These are phyloP conservation scores for Annona squamosa DNA, from an alignment of 164 flowering plant species.

Conservation along the genomic window DNA sequence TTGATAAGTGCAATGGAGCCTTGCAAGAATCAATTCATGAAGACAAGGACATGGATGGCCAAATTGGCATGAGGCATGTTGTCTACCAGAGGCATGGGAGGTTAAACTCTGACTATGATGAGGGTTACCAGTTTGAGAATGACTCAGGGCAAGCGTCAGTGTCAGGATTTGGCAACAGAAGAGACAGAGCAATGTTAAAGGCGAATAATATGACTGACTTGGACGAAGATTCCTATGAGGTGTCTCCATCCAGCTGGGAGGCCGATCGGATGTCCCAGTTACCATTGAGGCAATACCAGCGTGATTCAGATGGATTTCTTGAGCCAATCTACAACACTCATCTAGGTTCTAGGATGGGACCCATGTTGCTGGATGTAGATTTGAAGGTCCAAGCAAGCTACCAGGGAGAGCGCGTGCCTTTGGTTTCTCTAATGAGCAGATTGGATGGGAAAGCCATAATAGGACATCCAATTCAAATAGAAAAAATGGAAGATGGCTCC, in stretches of 20 bases:
- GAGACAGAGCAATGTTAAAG: conserved; percentile 24
- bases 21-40: conserved; percentile 23
- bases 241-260: conserved; percentile 28
- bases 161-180: conserved; percentile 23
- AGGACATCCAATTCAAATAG: conserved; percentile 77
- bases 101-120: conserved; percentile 26
- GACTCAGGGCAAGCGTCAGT: conserved; percentile 16
- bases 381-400: conserved; percentile 60
- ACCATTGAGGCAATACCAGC: conserved; percentile 41
- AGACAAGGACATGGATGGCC: conserved; percentile 13
- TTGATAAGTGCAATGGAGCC: conserved; percentile 19
- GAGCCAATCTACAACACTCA: conserved; percentile 32
- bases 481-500: conserved; percentile 51
- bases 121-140: conserved; percentile 21
- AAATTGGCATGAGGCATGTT: conserved; percentile 20
- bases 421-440: conserved; percentile 74
- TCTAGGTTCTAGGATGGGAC: conserved; percentile 30
- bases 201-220: conserved; percentile 26
- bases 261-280: conserved; percentile 25
- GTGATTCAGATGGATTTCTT: conserved; percentile 28
- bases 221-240: conserved; percentile 24
- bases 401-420: conserved; percentile 67
- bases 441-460: conserved; percentile 70
- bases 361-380: conserved; percentile 65
- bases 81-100: conserved; percentile 22